A percentile compares a stretch with the other conserved stretches of the same genome.
phyloP scores from a whole-genome alignment of 129 eudicot genomes.

The carrot (Daucus carota) region DNA sequence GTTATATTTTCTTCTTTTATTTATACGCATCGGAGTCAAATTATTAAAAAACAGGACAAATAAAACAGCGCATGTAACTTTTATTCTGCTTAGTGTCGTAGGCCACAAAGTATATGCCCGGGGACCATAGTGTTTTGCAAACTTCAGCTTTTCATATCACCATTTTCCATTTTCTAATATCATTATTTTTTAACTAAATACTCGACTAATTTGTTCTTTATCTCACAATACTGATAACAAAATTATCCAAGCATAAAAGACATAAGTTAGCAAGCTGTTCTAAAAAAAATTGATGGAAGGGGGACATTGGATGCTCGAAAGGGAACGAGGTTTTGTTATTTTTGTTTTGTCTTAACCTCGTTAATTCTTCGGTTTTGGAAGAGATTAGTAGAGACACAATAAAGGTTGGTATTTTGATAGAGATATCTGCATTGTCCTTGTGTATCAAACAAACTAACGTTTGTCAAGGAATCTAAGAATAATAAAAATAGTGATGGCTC shows the following conservation, averaged over 20 bases:
- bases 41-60: too few relatives aligned
- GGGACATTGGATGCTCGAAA: constrained; percentile 62
- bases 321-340: constrained; percentile 34
- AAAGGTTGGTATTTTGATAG: not conserved
- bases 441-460: constrained; percentile 46
- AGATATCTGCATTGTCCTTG: constrained; percentile 49
- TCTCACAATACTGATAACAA: too few relatives aligned
- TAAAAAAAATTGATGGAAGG: constrained; percentile 30
- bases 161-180: too few relatives aligned
- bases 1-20: too few relatives aligned
- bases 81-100: not conserved
- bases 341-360: constrained; percentile 28
- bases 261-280: too few relatives aligned
- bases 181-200: too few relatives aligned
- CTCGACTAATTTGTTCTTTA: too few relatives aligned
- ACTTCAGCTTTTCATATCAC: not conserved
- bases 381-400: not conserved
- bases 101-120: not conserved
- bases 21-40: too few relatives aligned
- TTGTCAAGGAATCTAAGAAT: constrained; percentile 73
- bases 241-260: too few relatives aligned
- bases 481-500: constrained; percentile 25
- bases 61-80: not conserved
- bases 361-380: constrained; percentile 10
- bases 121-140: not conserved